Evolutionary conservation across 148 eudicot species (phyloP), one percentile per base, ranked within the genome.

Genomic region (Polygonum aviculare): DNA sequence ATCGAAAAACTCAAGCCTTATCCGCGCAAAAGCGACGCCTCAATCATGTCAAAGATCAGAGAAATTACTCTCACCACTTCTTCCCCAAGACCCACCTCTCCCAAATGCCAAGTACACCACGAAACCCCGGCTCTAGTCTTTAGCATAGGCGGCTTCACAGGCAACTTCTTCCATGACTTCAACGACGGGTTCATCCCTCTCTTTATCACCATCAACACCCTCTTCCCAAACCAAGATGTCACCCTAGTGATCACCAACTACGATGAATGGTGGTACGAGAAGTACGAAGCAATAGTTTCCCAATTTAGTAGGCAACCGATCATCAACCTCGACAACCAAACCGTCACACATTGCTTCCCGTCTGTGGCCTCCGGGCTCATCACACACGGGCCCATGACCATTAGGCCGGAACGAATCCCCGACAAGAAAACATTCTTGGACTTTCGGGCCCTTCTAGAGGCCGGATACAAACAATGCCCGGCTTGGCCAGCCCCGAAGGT

Each of bases 111-210:
- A 33, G 74, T 82, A 21, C 73, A 81, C 47, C 94, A 90, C 77
- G 67, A 84, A 1, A 75, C 82, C 39, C 85, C 90, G 0, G 88
- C 94, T 21, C 52, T 90, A 21, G 84, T 84, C 11, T 90, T 88
- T 69, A 85, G 86, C 49, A 78, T 79, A 0, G 81, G 86, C 4
- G 90, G 88, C 12, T 88, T 83, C 74, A 87, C 85, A 0, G 90
- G 90, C 3, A 86, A 88, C 69, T 86, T 82, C 44, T 87, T 85
- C 77, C 89, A 81, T 71, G 94, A 90, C 33, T 86, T 90, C 26
- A 83, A 79, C 47, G 94, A 90, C 14, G 91, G 84, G 2, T 79
- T 90, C 41, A 86, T 90, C 75, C 91, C 94, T 12, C 83, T 86
- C 16, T 86, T 80, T 77, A 44, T 88, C 72, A 90, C 94, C 7